These are phyloP conservation scores for Pueraria montana DNA, from an alignment of 306 rosid genomes.

Conservation along the genomic window DNA sequence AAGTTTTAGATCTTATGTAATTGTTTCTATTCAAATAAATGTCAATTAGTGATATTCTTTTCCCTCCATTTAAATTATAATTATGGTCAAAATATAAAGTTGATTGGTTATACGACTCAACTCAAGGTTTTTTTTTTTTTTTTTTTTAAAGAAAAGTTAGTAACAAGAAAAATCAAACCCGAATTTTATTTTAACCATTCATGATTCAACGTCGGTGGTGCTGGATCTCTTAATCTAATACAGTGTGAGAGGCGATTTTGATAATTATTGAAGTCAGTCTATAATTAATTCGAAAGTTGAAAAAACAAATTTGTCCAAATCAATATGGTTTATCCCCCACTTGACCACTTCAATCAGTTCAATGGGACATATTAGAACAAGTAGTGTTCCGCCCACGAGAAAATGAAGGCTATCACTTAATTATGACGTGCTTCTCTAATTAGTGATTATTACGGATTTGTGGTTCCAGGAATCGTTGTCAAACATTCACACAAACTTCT, in stretches of 20 bases:
- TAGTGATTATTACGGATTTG: not conserved
- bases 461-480: not conserved
- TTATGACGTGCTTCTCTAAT: not conserved
- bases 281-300: conserved; percentile 17
- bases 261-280: not conserved
- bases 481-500: conserved; percentile 25
- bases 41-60: not conserved
- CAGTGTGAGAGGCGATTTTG: not conserved
- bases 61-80: not conserved
- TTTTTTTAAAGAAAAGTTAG: not conserved
- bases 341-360: not conserved
- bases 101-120: not conserved
- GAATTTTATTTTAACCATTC: not conserved
- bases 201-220: conserved; percentile 20
- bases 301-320: conserved; percentile 3
- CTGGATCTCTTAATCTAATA: not conserved
- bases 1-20: not conserved
- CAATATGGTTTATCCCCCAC: not conserved
- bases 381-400: conserved; percentile 1
- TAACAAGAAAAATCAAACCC: not conserved
- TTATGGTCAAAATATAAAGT: not conserved
- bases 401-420: conserved; percentile 1
- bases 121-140: not conserved
- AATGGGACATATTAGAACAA: not conserved
- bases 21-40: not conserved